Conservation (phyloP, 257 asterid species). For the Echites panduratus region DNA sequence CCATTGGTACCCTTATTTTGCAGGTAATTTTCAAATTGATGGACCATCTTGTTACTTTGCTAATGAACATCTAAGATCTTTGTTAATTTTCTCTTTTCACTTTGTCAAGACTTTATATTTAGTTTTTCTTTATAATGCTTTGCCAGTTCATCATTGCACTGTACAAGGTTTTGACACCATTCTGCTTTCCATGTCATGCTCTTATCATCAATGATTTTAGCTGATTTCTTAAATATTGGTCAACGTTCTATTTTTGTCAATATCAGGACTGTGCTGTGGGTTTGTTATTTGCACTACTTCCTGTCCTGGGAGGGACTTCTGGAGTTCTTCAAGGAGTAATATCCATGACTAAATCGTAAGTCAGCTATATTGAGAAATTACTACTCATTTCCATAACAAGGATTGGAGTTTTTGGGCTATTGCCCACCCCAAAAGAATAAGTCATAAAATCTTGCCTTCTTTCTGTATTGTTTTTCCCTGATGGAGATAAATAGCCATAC, state of each 20-base stretch:
- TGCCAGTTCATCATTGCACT: not conserved
- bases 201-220: not conserved
- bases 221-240: not conserved
- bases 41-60: not conserved
- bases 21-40: conserved; percentile 49
- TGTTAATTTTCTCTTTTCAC: not conserved
- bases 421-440: not conserved
- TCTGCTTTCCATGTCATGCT: not conserved
- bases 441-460: not conserved
- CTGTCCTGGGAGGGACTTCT: conserved; percentile 95
- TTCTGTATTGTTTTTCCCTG: not conserved
- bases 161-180: not conserved
- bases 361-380: not conserved
- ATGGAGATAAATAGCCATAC: not conserved
- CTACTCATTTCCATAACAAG: not conserved
- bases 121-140: not conserved
- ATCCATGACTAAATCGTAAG: conserved; percentile 98
- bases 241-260: conserved; percentile 8
- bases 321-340: conserved; percentile 87
- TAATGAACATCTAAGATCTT: not conserved
- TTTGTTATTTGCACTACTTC: conserved; percentile 91
- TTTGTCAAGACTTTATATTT: conserved; percentile 1
- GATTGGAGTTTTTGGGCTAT: not conserved
- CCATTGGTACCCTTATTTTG: conserved; percentile 87
- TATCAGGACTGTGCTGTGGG: conserved; percentile 99